Evolutionary conservation across 2,329 filamentous ascomycete genomes (phyloP), one percentile per base, ranked within the genome.

Genomic region (Didymella pinodella): DNA sequence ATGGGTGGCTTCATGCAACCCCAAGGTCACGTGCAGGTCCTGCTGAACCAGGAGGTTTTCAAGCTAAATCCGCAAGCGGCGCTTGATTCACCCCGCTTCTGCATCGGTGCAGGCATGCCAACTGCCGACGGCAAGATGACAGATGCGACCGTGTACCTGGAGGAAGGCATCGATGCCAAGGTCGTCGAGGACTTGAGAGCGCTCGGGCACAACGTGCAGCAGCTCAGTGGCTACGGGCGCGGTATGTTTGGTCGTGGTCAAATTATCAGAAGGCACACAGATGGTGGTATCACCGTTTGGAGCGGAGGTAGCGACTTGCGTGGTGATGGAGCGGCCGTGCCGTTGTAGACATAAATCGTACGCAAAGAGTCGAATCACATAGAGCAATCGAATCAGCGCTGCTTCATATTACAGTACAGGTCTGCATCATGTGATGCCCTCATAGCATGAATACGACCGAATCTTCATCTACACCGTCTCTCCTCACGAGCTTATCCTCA

Each of bases 1-100:
- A 98, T 98, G 95, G 95, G 95, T 51, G 94, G 93, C 2, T 98
- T 96, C 79, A 98, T 98, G 91, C 95, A 99, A 79, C 95, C 95
- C 0, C 95, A 98, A 78, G 95, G 94, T 22, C 95, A 98, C 61
- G 89, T 98, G 0, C 95, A 98, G 77, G 93, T 97, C 0, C 80
- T 99, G 10, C 82, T 98, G 2, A 96, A 96, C 65, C 93, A 96
- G 85, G 79, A 96, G 0, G 86, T 93, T 0, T 96, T 93, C 68
- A 87, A 88, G 1, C 83, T 92, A 52, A 90, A 89, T 63, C 93
- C 93, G 0, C 95, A 99, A 78, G 88, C 92, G 59, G 93, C 94
- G 2, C 84, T 98, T 0, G 95, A 99, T 73, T 90, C 94, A 3
- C 94, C 95, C 16, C 84, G 95, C n/a, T 85, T 98, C 65, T 97